Percentiles rank a stretch among this genome's conserved stretches.
Conservation (phyloP, 2,329 filamentous ascomycete genomes). For the Aphanoascus verrucosus region DNA sequence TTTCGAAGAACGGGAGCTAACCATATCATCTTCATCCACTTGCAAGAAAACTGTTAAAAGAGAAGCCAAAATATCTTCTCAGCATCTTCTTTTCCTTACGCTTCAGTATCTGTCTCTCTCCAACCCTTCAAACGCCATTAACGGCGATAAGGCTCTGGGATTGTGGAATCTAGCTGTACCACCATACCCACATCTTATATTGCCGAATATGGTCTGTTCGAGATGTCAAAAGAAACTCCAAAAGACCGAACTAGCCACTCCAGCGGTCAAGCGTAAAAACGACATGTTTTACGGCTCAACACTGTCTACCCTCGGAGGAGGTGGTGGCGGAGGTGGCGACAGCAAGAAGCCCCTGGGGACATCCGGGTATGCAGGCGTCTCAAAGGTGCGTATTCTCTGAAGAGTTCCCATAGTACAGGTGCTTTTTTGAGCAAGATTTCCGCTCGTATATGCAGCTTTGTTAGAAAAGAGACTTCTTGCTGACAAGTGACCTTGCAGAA, state of each 20-base stretch:
- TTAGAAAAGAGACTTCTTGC: background rate
- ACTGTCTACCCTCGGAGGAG: conserved; percentile 28
- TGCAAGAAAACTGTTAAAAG: background rate
- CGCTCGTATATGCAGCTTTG: background rate
- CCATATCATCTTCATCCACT: background rate
- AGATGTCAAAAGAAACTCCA: conserved; percentile 54
- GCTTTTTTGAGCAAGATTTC: background rate
- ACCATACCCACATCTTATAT: too few relatives aligned
- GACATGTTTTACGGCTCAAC: conserved; percentile 56
- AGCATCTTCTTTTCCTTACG: too few relatives aligned
- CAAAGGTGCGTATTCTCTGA: conserved; percentile 41
- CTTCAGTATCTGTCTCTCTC: too few relatives aligned
- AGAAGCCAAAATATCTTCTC: too few relatives aligned
- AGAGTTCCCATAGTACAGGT: background rate
- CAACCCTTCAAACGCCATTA: too few relatives aligned
- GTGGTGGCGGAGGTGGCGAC: conserved; percentile 24
- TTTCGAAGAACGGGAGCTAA: background rate
- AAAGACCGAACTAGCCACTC: conserved; percentile 51
- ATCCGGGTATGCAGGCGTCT: conserved; percentile 47
- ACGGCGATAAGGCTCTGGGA: background rate
- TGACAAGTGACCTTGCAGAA: conserved; percentile 34
- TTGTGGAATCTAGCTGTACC: background rate
- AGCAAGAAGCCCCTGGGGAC: conserved; percentile 41
- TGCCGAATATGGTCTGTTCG: conserved; percentile 49
- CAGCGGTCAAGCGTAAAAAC: conserved; percentile 55